Evolutionary conservation across 345 rosid genomes (phyloP), one percentile per base, ranked within the genome.

Genomic region (Salix exigua): DNA sequence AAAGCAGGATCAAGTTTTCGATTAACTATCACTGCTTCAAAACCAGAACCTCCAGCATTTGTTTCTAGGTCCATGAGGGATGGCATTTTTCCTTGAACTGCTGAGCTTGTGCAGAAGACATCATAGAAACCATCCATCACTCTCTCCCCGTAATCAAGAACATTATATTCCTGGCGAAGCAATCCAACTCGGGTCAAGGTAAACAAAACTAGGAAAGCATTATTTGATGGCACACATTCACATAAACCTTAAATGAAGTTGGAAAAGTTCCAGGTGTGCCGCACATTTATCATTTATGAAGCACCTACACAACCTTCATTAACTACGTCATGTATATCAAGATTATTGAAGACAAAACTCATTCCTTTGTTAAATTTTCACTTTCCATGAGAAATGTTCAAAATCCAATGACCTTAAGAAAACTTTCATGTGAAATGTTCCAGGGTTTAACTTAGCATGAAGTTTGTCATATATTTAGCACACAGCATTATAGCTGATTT

Each of bases 41-140:
- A 88, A 55, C 91, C 89, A 79, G 89, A 89, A 75, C 77, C 86
- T 31, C 89, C 91, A 40, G 72, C 85, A 83, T 89, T 90, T 81
- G 91, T 82, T 81, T 96, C 99, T 63, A 96, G 91, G 77, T 96
- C 90, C 37, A 88, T 81, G 51, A 96, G 86, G 63, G 98, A 94
- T 51, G 97, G 99, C 92, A 96, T 84, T 75, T 96, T 95, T 68
- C 90, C 88, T 79, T 88, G 90, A 66, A 75, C 69, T 66, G 82
- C 72, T 23, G 91, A 86, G 75, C 87, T 92, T 42, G 88, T 74
- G 67, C 97, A 87, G 75, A 90, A 86, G 33, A 91, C 94, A 63
- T 96, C 98, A 80, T 94, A 94, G 88, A 96, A 96, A 60, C 97
- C 93, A 88, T 94, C 97, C n/a, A 91, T 86, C 75, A 96, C 91